These are phyloP conservation scores for Boletus semigastroideus DNA, from an alignment of 1,284 basidiomycete genomes.

Conservation along the genomic window DNA sequence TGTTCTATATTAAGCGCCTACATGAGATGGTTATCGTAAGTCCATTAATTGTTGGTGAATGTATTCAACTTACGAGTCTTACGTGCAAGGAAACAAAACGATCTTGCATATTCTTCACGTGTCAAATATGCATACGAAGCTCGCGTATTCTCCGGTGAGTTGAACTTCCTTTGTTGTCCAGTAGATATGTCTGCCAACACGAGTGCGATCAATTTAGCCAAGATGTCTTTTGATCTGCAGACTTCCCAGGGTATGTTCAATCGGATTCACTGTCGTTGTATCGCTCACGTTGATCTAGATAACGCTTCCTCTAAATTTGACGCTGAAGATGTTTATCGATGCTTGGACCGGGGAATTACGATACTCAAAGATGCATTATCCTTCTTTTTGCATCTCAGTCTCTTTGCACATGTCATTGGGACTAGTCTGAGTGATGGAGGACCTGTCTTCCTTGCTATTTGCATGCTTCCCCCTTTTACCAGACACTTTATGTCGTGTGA, in stretches of 20 bases:
- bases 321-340: conserved; percentile 3
- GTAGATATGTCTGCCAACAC: too few species aligned
- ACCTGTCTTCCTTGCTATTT: conserved; percentile 19
- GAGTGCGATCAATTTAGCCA: conserved; percentile 7
- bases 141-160: conserved; percentile 21
- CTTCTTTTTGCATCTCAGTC: conserved; percentile 23
- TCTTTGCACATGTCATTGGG: conserved; percentile 19
- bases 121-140: conserved; percentile 24
- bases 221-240: conserved; percentile 18
- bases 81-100: conserved; percentile 3
- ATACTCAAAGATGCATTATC: conserved; percentile 16
- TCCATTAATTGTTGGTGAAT: not conserved
- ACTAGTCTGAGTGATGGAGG: conserved; percentile 18
- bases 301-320: not conserved
- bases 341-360: conserved; percentile 7
- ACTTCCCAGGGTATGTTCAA: conserved; percentile 23
- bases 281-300: conserved; percentile 4
- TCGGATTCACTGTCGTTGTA: not conserved
- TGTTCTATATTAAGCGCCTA: conserved; percentile 19
- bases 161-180: not conserved
- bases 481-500: not conserved
- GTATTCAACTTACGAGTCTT: not conserved
- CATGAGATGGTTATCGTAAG: conserved; percentile 21
- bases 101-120: conserved; percentile 12
- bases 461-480: conserved; percentile 16